phyloP scores from a whole-genome alignment of 345 rosid genomes.

The Eucalyptus caleyi region DNA sequence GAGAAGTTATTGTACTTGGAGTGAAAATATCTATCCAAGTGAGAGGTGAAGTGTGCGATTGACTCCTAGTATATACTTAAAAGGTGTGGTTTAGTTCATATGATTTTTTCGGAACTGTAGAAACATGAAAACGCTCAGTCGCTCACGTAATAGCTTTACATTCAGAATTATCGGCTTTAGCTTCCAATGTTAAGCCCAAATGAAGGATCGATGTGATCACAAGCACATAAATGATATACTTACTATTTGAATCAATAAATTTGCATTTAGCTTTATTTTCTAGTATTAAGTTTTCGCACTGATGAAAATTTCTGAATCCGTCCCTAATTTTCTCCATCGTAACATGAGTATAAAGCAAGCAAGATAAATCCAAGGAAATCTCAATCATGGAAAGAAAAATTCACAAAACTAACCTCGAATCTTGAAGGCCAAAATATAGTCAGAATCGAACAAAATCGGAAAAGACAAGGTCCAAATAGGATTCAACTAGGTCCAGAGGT shows the following conservation, averaged over 20 bases:
- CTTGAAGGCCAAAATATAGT: too few species aligned
- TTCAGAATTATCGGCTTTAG: neutral
- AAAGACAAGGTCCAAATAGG: too few species aligned
- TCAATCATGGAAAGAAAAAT: too few species aligned
- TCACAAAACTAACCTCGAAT: too few species aligned
- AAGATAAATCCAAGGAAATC: neutral
- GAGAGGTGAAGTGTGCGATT: too few species aligned
- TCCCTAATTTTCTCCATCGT: neutral
- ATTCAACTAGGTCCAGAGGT: too few species aligned
- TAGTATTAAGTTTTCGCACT: rapidly evolving
- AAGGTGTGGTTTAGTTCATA: neutral
- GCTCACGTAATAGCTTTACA: neutral
- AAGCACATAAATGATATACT: neutral
- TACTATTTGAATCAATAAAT: neutral
- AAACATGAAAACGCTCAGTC: neutral
- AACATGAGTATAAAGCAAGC: rapidly evolving
- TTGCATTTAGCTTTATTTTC: neutral
- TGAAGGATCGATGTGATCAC: neutral
- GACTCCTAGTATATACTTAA: too few species aligned
- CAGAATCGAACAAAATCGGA: rapidly evolving
- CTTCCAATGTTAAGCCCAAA: neutral
- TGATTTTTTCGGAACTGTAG: neutral
- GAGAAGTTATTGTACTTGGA: too few species aligned
- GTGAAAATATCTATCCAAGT: too few species aligned
- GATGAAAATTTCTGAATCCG: neutral